Evolutionary conservation across 2,329 filamentous ascomycete genomes (phyloP).

Genomic region (Aureobasidium sp.): DNA sequence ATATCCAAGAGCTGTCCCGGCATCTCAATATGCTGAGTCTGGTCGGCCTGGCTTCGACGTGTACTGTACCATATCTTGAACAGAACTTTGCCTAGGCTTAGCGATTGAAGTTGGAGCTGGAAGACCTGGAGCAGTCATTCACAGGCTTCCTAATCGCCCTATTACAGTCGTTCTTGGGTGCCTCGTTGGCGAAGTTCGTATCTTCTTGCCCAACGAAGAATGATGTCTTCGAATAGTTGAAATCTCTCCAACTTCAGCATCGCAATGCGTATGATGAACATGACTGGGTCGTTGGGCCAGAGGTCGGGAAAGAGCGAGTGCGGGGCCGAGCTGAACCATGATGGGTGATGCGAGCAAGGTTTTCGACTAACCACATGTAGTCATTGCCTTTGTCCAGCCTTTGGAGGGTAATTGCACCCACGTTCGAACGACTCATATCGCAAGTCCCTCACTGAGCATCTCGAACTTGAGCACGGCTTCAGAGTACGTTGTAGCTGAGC

Average conservation of each 20-base stretch:
- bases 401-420: neutral
- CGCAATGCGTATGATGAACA: neutral
- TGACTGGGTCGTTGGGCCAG: neutral
- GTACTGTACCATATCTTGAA: conserved; percentile 16
- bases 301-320: neutral
- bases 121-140: conserved; percentile 16
- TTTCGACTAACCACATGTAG: neutral
- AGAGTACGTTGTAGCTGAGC: too few species aligned
- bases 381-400: neutral
- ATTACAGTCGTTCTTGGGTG: conserved; percentile 16
- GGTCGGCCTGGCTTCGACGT: conserved; percentile 11
- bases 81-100: conserved; percentile 15
- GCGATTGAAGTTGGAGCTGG: conserved; percentile 13
- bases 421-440: too few species aligned
- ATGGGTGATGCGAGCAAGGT: neutral
- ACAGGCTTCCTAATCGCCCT: conserved; percentile 15
- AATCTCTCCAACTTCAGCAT: too few species aligned
- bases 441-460: neutral
- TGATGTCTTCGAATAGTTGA: neutral
- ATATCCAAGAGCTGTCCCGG: conserved; percentile 4
- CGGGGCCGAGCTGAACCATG: neutral
- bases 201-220: conserved; percentile 14
- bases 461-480: too few species aligned
- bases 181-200: conserved; percentile 16
- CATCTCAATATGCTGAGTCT: conserved; percentile 9